Conservation (phyloP, 108 stramenopile species). For the Chaetoceros muelleri region DNA sequence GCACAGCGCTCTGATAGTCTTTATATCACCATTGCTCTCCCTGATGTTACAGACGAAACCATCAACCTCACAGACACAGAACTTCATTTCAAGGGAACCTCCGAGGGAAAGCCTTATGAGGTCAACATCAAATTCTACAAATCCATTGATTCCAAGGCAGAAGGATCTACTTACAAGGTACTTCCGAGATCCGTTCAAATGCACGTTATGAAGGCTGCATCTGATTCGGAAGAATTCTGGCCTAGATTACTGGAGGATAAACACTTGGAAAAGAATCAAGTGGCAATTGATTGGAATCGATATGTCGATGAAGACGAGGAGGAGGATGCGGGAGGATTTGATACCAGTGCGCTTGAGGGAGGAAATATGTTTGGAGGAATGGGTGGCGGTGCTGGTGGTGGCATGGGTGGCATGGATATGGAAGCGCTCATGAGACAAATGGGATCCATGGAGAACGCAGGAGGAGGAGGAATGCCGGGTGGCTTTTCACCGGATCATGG, state of each 20-base stretch:
- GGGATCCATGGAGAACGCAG: constrained; percentile 46
- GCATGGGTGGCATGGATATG: constrained; percentile 57
- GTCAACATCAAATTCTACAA: constrained; percentile 86
- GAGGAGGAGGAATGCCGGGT: constrained; percentile 6
- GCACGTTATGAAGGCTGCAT: constrained; percentile 60
- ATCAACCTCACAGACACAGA: constrained; percentile 74
- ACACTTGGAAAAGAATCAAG: constrained; percentile 87
- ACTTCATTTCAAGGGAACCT: constrained; percentile 73
- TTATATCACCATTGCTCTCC: constrained; percentile 84
- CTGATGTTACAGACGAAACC: constrained; percentile 88
- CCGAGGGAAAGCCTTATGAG: constrained; percentile 68
- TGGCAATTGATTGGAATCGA: constrained; percentile 93
- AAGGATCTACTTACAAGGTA: constrained; percentile 87
- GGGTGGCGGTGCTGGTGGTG: constrained; percentile 48
- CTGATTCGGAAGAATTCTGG: constrained; percentile 75
- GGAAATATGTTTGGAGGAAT: constrained; percentile 45
- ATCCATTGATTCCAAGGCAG: constrained; percentile 46
- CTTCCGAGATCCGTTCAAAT: constrained; percentile 85
- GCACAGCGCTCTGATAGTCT: constrained; percentile 88
- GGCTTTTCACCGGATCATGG: constrained; percentile 6
- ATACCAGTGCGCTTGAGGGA: constrained; percentile 59
- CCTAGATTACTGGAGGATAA: constrained; percentile 85
- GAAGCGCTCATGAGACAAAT: constrained; percentile 59
- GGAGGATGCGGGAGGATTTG: constrained; percentile 62
- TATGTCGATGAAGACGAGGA: constrained; percentile 96